Conservation (phyloP, 257 asterid species). For the Plantago ovata region DNA sequence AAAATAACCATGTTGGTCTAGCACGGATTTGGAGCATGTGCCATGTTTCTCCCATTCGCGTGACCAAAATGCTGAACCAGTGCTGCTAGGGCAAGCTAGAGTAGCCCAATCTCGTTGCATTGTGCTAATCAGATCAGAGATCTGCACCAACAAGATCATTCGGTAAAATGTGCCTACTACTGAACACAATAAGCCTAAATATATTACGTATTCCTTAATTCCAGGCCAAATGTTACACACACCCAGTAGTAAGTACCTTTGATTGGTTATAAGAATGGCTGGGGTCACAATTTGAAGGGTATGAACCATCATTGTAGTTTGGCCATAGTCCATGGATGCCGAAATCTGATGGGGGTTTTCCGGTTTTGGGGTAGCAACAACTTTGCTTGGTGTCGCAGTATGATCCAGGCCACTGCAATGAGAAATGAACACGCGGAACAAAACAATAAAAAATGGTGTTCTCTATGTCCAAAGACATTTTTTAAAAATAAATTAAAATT, state of each 20-base stretch:
- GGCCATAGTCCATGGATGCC: constrained; percentile 66
- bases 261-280: constrained; percentile 21
- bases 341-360: constrained; percentile 46
- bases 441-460: no score
- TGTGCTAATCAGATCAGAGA: constrained; percentile 60
- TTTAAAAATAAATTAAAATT: no score
- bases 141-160: constrained; percentile 22
- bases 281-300: constrained; percentile 43
- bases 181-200: no score
- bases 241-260: constrained; percentile 23
- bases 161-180: no score
- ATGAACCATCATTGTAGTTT: constrained; percentile 39
- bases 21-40: constrained; percentile 52
- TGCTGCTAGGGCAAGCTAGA: constrained; percentile 67
- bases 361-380: constrained; percentile 52
- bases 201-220: no score
- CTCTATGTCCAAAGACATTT: no score
- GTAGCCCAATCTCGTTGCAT: constrained; percentile 74
- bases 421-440: background rate
- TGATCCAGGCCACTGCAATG: constrained; percentile 48
- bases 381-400: constrained; percentile 38
- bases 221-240: no score
- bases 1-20: constrained; percentile 63
- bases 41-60: constrained; percentile 92
- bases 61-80: constrained; percentile 66